phyloP scores from a whole-genome alignment of 495 filamentous ascomycete species.

The Penicillium flavigenum region DNA sequence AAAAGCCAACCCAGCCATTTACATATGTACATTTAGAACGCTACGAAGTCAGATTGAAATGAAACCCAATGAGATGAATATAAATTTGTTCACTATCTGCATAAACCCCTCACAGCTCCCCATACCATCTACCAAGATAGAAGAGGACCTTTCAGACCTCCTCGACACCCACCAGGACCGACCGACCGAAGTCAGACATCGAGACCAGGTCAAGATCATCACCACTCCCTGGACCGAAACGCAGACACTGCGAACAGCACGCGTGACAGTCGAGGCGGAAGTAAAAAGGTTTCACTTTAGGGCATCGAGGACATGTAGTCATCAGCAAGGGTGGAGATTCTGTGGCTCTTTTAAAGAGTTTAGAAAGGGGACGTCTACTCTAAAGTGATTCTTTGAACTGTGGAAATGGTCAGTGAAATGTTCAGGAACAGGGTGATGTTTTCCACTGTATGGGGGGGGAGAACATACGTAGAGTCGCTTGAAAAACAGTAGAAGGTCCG shows the following conservation, averaged over 20 bases:
- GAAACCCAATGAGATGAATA: background rate
- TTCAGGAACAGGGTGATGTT: background rate
- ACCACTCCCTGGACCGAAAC: constrained; percentile 58
- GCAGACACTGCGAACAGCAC: constrained; percentile 30
- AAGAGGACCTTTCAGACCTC: constrained; percentile 65
- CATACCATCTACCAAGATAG: constrained; percentile 14
- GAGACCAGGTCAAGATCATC: constrained; percentile 70
- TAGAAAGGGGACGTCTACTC: constrained; percentile 78
- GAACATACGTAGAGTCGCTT: constrained; percentile 67
- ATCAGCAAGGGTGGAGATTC: constrained; percentile 75
- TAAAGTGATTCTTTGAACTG: constrained; percentile 89
- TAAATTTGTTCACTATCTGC: background rate
- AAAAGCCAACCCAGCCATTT: no score
- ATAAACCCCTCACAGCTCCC: background rate
- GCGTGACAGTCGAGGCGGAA: constrained; percentile 52
- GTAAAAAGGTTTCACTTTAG: constrained; percentile 68
- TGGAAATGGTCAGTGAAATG: constrained; percentile 34
- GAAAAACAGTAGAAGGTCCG: constrained; percentile 35
- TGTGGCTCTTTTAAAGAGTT: constrained; percentile 77
- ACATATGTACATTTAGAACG: no score
- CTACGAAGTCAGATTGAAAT: background rate
- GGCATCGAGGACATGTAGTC: constrained; percentile 65
- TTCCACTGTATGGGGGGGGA: constrained; percentile 36
- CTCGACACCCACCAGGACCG: constrained; percentile 64
- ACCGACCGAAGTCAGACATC: constrained; percentile 62